A percentile compares a stretch with the other conserved stretches of the same genome.
These are phyloP conservation scores for Linnemannia elongata DNA, from an alignment of 192 early-diverging fungal species.

Conservation along the genomic window DNA sequence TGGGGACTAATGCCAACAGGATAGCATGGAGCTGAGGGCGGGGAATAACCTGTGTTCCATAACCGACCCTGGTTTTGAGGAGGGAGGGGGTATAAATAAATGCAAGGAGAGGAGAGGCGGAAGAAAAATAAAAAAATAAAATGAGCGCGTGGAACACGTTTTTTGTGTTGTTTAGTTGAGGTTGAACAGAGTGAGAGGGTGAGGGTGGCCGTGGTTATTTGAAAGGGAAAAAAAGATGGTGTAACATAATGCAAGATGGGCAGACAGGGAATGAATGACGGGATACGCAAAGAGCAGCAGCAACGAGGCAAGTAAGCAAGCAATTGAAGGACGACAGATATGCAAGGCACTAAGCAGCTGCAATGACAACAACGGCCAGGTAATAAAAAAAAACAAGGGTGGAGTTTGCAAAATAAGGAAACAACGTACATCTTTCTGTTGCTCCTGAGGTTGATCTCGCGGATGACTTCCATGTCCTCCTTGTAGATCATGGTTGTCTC, in stretches of 20 bases:
- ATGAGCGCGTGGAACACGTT: slow-evolving; percentile 1
- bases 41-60: slow-evolving; percentile 26
- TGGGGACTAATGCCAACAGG: slow-evolving; percentile 23
- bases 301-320: too few species aligned
- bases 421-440: slow-evolving; percentile 28
- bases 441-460: slow-evolving; percentile 37
- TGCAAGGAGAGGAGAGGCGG: neutral
- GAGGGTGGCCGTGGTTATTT: too few species aligned
- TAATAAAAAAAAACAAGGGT: neutral
- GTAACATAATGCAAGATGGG: neutral
- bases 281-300: neutral
- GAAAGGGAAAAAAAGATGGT: neutral
- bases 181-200: neutral
- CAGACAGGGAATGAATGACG: neutral
- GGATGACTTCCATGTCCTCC: slow-evolving; percentile 41
- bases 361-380: neutral
- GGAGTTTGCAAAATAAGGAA: neutral
- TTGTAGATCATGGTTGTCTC: slow-evolving; percentile 38
- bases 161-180: neutral
- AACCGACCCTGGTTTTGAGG: slow-evolving; percentile 17
- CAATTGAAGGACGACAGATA: neutral
- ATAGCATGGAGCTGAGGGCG: slow-evolving; percentile 29
- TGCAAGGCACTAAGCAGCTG: neutral
- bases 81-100: neutral
- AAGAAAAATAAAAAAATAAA: neutral